phyloP scores from a whole-genome alignment of 139 green algal genomes.

The Chlorella sp. region DNA sequence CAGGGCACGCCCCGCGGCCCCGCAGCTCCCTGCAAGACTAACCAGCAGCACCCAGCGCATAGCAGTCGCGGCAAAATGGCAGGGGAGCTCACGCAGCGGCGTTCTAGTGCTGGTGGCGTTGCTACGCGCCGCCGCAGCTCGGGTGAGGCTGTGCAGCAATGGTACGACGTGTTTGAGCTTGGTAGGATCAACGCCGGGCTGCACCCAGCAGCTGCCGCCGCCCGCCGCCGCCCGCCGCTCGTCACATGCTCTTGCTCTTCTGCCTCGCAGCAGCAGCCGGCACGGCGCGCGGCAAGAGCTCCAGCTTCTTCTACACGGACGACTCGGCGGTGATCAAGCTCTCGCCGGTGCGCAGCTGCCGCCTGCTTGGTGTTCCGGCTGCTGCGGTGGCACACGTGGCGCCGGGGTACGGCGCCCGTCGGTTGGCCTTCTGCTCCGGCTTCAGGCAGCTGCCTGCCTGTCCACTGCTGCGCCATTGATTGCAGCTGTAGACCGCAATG shows the following conservation, averaged over 20 bases:
- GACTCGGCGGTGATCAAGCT: constrained; percentile 42
- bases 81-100: constrained; percentile 7
- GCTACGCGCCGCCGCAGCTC: constrained; percentile 13
- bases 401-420: too few relatives aligned
- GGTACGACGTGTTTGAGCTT: not conserved
- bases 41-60: too few relatives aligned
- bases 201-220: not conserved
- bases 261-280: constrained; percentile 2
- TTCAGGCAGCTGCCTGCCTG: not conserved
- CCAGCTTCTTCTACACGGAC: constrained; percentile 45
- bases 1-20: too few relatives aligned
- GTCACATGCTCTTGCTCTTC: not conserved
- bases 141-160: not conserved
- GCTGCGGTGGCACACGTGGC: not conserved
- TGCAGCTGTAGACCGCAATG: too few relatives aligned
- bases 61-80: constrained; percentile 8
- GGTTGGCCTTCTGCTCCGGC: too few relatives aligned
- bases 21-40: too few relatives aligned
- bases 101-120: not conserved
- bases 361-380: not conserved
- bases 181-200: not conserved
- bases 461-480: too few relatives aligned
- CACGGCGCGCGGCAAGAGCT: constrained; percentile 9
- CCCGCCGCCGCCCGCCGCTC: not conserved
- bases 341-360: constrained; percentile 33